A percentile compares a stretch with the other conserved stretches of the same genome.
Evolutionary conservation across 768 basidiomycete genomes (phyloP).

Genomic region (Stropharia rugosoannulata): DNA sequence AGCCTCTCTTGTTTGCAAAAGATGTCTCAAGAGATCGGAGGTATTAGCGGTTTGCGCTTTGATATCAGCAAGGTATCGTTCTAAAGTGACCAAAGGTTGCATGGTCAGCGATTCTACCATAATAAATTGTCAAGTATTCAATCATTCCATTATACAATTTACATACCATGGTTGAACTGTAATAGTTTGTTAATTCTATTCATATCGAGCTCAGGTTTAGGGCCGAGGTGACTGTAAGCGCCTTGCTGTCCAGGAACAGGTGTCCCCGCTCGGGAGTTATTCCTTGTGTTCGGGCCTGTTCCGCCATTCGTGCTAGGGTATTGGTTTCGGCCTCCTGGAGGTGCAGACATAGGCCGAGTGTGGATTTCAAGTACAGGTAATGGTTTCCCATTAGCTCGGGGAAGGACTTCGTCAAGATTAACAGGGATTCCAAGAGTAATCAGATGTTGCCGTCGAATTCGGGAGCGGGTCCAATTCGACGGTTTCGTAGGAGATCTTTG

Average conservation of each 20-base stretch:
- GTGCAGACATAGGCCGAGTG: conserved; percentile 80
- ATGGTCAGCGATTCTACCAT: conserved; percentile 67
- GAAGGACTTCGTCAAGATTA: conserved; percentile 90
- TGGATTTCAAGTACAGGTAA: conserved; percentile 82
- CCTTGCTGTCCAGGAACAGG: conserved; percentile 39
- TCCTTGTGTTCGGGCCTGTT: conserved; percentile 31
- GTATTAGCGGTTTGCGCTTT: conserved; percentile 72
- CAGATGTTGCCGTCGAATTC: conserved; percentile 86
- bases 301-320: conserved; percentile 19
- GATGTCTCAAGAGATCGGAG: conserved; percentile 74
- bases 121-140: neutral
- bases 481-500: conserved; percentile 74
- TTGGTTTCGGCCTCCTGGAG: conserved; percentile 58
- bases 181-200: conserved; percentile 66
- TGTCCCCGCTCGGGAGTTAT: conserved; percentile 54
- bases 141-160: neutral
- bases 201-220: conserved; percentile 72
- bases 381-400: conserved; percentile 58
- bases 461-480: conserved; percentile 93
- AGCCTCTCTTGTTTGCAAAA: conserved; percentile 79
- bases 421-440: conserved; percentile 92
- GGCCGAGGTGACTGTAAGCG: conserved; percentile 56
- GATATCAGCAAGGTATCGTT: conserved; percentile 66
- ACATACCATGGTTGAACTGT: conserved; percentile 63
- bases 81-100: conserved; percentile 65